Conservation (phyloP, 441 rosid genomes). For the Dalechampia spathulata region DNA sequence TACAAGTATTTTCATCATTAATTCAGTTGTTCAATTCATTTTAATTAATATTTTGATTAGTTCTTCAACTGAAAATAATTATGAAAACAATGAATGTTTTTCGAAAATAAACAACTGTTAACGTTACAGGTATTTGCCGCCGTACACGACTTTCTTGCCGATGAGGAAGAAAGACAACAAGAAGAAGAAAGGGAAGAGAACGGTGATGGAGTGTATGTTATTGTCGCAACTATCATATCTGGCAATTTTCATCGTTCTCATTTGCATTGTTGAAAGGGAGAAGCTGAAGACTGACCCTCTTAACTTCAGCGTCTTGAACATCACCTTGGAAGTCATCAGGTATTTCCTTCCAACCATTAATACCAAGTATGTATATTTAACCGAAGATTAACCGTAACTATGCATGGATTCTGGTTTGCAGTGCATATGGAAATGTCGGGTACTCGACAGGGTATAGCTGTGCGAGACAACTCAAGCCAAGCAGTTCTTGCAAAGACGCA, state of each 20-base stretch:
- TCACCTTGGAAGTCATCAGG: constrained; percentile 41
- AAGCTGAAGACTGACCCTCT: constrained; percentile 33
- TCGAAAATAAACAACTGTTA: too few relatives aligned
- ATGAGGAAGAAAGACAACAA: not conserved
- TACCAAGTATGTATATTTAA: too few relatives aligned
- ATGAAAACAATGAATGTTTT: too few relatives aligned
- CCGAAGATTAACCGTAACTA: too few relatives aligned
- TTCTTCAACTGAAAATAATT: too few relatives aligned
- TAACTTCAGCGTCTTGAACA: constrained; percentile 35
- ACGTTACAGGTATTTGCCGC: constrained; percentile 38
- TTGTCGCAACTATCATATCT: constrained; percentile 31
- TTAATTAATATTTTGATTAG: too few relatives aligned
- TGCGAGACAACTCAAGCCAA: constrained; percentile 14
- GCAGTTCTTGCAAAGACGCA: constrained; percentile 15
- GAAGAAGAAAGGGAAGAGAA: not conserved
- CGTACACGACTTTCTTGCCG: constrained; percentile 25
- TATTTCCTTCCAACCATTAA: too few relatives aligned
- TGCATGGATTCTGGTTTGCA: not conserved
- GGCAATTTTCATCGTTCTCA: constrained; percentile 25
- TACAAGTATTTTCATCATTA: too few relatives aligned
- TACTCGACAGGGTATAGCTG: constrained; percentile 36
- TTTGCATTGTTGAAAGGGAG: constrained; percentile 35
- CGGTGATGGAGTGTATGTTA: constrained; percentile 9
- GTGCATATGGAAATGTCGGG: constrained; percentile 45
- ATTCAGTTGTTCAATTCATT: too few relatives aligned